These are phyloP conservation scores for Cicer bijugum DNA, from an alignment of 306 rosid species.

Conservation along the genomic window DNA sequence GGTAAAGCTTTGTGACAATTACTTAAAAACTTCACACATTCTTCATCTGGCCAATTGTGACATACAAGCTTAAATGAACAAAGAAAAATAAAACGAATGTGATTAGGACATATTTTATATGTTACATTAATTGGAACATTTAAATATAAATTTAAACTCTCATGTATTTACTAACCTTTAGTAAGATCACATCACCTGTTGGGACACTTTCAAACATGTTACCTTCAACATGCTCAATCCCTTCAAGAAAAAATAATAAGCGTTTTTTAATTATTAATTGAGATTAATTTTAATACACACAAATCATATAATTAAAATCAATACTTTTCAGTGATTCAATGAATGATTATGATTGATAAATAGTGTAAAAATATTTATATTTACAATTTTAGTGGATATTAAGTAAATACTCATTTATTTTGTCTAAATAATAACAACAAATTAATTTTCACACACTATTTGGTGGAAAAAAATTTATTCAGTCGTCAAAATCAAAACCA, in stretches of 20 bases:
- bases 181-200: constrained; percentile 39
- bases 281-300: too few relatives aligned
- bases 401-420: too few relatives aligned
- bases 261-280: too few relatives aligned
- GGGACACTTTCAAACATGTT: constrained; percentile 42
- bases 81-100: background rate
- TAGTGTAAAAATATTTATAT: too few relatives aligned
- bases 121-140: background rate
- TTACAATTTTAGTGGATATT: too few relatives aligned
- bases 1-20: constrained; percentile 42
- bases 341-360: too few relatives aligned
- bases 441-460: too few relatives aligned
- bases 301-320: too few relatives aligned
- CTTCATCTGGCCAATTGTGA: constrained; percentile 40
- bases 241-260: constrained; percentile 4
- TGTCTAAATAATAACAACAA: too few relatives aligned
- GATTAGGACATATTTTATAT: background rate
- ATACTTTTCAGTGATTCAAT: too few relatives aligned
- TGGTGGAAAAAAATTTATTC: too few relatives aligned
- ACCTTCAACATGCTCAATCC: constrained; percentile 38
- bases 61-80: constrained; percentile 26
- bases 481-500: too few relatives aligned
- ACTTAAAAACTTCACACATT: constrained; percentile 32
- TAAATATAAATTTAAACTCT: background rate
- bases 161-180: constrained; percentile 21